Evolutionary conservation across 2,329 filamentous ascomycete species (phyloP).

Genomic region (Cladosporium sp.): DNA sequence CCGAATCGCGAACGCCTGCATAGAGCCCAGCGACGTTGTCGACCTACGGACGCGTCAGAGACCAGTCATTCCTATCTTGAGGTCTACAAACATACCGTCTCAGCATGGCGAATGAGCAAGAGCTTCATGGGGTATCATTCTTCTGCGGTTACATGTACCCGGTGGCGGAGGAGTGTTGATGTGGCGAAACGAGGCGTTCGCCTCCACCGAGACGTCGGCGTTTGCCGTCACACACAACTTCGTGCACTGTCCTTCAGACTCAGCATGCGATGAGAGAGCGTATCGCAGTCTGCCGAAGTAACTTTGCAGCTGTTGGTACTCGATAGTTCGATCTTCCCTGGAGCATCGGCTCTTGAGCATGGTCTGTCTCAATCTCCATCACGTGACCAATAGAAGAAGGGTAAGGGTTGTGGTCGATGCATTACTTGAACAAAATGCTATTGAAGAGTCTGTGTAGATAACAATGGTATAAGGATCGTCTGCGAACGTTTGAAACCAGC

Average conservation of each 20-base stretch:
- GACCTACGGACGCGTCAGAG: conserved; percentile 44
- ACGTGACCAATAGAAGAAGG: not conserved
- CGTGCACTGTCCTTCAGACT: not conserved
- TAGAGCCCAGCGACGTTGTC: conserved; percentile 81
- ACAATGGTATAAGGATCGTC: not conserved
- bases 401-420: not conserved
- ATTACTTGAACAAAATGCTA: not conserved
- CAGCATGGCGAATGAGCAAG: conserved; percentile 64
- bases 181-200: not conserved
- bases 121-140: conserved; percentile 55
- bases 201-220: not conserved
- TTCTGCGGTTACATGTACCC: not conserved
- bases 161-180: not conserved
- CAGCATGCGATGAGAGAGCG: not conserved
- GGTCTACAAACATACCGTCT: conserved; percentile 1
- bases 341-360: not conserved
- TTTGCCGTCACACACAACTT: not conserved
- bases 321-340: not conserved
- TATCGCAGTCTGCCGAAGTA: not conserved
- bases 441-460: not conserved
- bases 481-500: not conserved
- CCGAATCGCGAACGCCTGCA: conserved; percentile 78
- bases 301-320: not conserved
- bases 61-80: conserved; percentile 43
- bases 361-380: not conserved